phyloP scores from a whole-genome alignment of 1,139 yeast species.

The Torulaspora pretoriensis region DNA sequence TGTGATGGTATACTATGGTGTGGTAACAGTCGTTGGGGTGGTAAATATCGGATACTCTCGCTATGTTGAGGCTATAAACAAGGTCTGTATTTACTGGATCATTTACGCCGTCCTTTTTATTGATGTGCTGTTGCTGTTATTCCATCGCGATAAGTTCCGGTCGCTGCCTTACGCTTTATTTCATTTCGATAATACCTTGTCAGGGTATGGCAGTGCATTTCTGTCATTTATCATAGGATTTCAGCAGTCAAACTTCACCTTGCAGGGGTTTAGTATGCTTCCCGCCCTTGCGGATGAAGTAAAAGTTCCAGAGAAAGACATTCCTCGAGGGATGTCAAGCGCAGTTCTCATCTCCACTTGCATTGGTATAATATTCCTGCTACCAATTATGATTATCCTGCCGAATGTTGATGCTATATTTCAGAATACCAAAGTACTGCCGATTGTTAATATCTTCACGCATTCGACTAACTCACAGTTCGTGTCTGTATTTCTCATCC shows the following conservation, averaged over 20 bases:
- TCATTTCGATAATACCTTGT: slow-evolving; percentile 63
- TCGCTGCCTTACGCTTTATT: slow-evolving; percentile 58
- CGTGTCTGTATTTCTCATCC: slow-evolving; percentile 61
- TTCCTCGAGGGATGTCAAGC: slow-evolving; percentile 71
- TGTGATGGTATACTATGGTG: slow-evolving; percentile 49
- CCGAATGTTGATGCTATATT: slow-evolving; percentile 58
- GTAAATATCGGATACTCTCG: slow-evolving; percentile 58
- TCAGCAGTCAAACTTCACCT: slow-evolving; percentile 72
- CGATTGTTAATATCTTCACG: slow-evolving; percentile 55
- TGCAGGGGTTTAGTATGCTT: slow-evolving; percentile 79
- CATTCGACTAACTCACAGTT: slow-evolving; percentile 64
- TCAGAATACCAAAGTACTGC: slow-evolving; percentile 62
- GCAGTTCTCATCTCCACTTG: slow-evolving; percentile 61
- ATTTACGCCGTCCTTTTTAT: slow-evolving; percentile 66
- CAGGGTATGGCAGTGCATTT: slow-evolving; percentile 62
- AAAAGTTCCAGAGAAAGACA: slow-evolving; percentile 64
- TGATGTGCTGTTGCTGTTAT: slow-evolving; percentile 56
- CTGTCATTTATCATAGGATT: slow-evolving; percentile 70
- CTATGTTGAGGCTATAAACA: slow-evolving; percentile 58
- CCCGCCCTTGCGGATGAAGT: slow-evolving; percentile 84
- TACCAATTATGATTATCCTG: slow-evolving; percentile 65
- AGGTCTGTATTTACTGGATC: slow-evolving; percentile 68
- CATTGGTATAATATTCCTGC: slow-evolving; percentile 66
- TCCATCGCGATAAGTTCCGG: slow-evolving; percentile 54
- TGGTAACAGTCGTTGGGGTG: slow-evolving; percentile 57